Base-by-base conservation (phyloP, 345 rosid genomes). In the Corchorus olitorius region DNA sequence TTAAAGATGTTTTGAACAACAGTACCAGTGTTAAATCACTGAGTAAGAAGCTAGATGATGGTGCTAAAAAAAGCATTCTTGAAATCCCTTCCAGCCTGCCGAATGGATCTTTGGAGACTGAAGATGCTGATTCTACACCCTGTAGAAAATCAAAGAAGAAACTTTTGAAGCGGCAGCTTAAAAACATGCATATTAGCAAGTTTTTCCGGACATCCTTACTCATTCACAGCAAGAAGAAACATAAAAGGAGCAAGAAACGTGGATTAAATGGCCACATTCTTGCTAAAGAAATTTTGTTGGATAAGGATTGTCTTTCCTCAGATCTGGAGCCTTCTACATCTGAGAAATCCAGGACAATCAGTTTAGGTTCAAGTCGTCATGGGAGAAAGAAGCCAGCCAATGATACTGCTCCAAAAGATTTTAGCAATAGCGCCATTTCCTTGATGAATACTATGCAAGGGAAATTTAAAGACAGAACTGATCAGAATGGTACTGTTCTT, bases 261-360 rank as follows among this genome's bases (percentile, higher is more conserved):
- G 27, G 77, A 4, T 63, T 55, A 65, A 75, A 73, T 67, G 70
- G 46, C 5, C 70, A 83, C 53, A 74, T 63, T 55, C 78, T 83
- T 39, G 37, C 78, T 13, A 76, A 84, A 78, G 89, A 83, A 75
- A 81, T 76, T 12, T 58, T 78, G 68, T 74, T 82, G 72, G 84
- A 77, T 59, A 56, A 63, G 56, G 76, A 71, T 48, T 45, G 65
- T 65, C 56, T 66, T 70, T 53, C 81, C n/a, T 75, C 81, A 60
- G 86, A 81, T 77, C 77, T 79, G 45, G 90, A 79, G 74, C 89
- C 91, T 68, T 90, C 93, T 39, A 86, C 93, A 35, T 88, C 93
- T 77, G 82, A 79, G 76, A 76, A 65, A 33, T 76, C 76, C 20
- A 58, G 35, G 15, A 73, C 74, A 65, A 20, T 34, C 65, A 60